Evolutionary conservation across 106 monocot species (phyloP).

Genomic region (Dioscorea dumetorum): DNA sequence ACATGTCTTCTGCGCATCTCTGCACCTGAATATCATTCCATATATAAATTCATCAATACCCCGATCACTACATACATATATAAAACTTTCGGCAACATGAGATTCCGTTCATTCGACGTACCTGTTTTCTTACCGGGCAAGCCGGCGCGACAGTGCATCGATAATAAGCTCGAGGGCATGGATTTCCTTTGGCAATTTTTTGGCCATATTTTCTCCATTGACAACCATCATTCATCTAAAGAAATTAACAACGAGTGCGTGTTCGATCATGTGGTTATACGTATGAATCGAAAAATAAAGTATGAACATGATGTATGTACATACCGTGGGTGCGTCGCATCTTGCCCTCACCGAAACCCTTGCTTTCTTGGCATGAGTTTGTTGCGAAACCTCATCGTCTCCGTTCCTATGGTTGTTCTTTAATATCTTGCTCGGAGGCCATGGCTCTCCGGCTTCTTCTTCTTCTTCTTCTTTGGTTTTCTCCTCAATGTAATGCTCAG

Average conservation of each 20-base stretch:
- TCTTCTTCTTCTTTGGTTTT: constrained; percentile 15
- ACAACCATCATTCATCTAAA: constrained; percentile 89
- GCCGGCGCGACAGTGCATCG: constrained; percentile 82
- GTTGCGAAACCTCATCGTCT: constrained; percentile 46
- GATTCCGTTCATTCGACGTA: constrained; percentile 3
- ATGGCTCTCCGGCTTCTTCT: constrained; percentile 28
- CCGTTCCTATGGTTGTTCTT: constrained; percentile 19
- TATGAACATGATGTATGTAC: background rate
- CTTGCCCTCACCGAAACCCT: constrained; percentile 87
- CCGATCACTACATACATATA: no score
- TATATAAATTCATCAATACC: background rate
- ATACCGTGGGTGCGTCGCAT: constrained; percentile 82
- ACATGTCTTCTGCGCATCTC: constrained; percentile 66
- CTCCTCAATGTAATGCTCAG: constrained; percentile 45
- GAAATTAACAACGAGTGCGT: background rate
- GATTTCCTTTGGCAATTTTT: constrained; percentile 93
- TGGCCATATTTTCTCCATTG: constrained; percentile 98
- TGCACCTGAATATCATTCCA: constrained; percentile 41
- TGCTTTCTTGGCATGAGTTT: constrained; percentile 65
- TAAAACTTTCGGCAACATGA: no score
- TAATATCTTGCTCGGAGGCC: constrained; percentile 34
- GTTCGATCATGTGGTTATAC: background rate
- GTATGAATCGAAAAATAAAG: background rate
- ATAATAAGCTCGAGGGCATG: constrained; percentile 88
- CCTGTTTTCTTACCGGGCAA: constrained; percentile 93